Evolutionary conservation across 1,139 yeast species (phyloP), one percentile per base, ranked within the genome.

Genomic region (Scheffersomyces quercinus): DNA sequence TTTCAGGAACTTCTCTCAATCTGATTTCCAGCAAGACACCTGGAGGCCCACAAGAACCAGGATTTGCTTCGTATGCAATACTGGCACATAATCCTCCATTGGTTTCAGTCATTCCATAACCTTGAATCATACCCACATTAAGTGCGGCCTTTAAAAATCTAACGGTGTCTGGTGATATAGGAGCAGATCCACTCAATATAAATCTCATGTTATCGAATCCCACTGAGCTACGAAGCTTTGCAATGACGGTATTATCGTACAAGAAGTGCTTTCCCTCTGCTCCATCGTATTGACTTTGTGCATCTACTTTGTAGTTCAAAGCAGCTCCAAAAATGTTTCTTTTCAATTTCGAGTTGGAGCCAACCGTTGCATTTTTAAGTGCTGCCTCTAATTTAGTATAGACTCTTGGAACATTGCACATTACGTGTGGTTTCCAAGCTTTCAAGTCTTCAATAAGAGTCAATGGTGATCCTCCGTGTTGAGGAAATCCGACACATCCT

Each of bases 71-170:
- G 57, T 57, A 62, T 6, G 68, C 56, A 24, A 50, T 66, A 15
- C 80, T 62, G 28, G 77, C 55, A 40, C 78, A 68, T 42, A 81
- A 60, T 11, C 89, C 91, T 4, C 88, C 87, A 64, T 82, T 81
- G 1, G 87, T 70, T 61, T 87, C 95, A 4, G 95, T 87, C 46
- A 84, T 68, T 1, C 95, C 95, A 59, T 86, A 87, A 16, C 95
- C 95, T 63, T 86, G 91, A 30, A 71, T 62, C 42, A 85, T 58
- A 16, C 85, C 85, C 43, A 77, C 60, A 41, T 79, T 79, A 35
- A 86, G 70, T 2, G 83, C 75, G n/a, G 82, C 79, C 57, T 79
- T 82, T 56, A 87, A 64, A 58, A 85, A 85, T 41, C 70, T 64
- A 39, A 83, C 66, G 10, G 88, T 82, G 31, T 77, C 81, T 15